These are phyloP conservation scores for Exophiala sp. DNA, from an alignment of 2,329 filamentous ascomycete genomes.

Conservation along the genomic window DNA sequence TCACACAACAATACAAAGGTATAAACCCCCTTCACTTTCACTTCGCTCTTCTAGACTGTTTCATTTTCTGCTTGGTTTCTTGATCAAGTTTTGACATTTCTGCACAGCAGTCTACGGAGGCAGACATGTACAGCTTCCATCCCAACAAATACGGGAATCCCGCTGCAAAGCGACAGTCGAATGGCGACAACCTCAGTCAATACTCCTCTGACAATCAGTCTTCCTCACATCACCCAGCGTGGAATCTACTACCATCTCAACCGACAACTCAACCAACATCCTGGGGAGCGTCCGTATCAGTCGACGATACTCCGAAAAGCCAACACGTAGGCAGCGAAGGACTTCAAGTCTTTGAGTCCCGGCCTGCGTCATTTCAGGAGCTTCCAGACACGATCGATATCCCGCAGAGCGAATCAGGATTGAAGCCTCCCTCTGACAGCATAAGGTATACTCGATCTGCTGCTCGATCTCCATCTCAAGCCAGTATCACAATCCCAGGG, in stretches of 20 bases:
- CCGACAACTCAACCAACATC: neutral
- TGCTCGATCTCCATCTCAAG: neutral
- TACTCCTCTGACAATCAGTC: neutral
- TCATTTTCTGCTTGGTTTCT: neutral
- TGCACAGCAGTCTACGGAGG: neutral
- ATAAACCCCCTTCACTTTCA: too few relatives aligned
- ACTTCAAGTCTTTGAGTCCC: too few relatives aligned
- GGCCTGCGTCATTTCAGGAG: too few relatives aligned
- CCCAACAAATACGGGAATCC: slow-evolving; percentile 7
- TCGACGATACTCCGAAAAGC: too few relatives aligned
- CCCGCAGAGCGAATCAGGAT: neutral
- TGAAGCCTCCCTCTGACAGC: neutral
- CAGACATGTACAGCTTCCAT: slow-evolving; percentile 2
- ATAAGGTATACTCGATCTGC: neutral
- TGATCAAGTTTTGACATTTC: neutral
- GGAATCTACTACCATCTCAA: neutral
- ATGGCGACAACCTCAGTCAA: neutral
- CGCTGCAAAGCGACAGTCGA: neutral
- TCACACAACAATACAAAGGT: too few relatives aligned
- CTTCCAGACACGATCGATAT: too few relatives aligned
- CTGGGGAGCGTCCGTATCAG: neutral
- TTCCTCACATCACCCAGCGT: neutral
- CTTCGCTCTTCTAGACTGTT: neutral
- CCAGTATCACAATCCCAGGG: neutral
- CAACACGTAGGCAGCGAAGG: too few relatives aligned